Conservation (phyloP, 306 rosid genomes). For the Medicago arabica region DNA sequence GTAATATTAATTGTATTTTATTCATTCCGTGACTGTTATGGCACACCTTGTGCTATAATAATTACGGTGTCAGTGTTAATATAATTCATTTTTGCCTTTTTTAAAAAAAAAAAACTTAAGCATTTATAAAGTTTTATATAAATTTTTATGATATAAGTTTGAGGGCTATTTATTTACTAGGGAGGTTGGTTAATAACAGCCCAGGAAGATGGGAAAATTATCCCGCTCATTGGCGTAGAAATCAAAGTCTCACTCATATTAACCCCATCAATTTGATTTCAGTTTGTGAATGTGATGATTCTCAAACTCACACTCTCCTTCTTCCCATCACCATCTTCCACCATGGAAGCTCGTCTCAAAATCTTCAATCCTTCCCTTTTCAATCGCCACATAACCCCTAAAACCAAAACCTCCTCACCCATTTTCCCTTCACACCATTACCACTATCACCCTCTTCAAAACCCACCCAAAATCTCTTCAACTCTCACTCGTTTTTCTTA, state of each 20-base stretch:
- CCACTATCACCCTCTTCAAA: not conserved
- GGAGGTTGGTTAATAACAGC: too few relatives aligned
- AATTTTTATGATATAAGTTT: too few relatives aligned
- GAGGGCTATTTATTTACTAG: too few relatives aligned
- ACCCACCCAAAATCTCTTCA: slow-evolving; percentile 37
- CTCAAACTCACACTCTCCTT: too few relatives aligned
- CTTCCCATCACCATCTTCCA: not conserved
- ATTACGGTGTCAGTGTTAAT: too few relatives aligned
- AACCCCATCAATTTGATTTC: not conserved
- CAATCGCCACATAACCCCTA: slow-evolving; percentile 50
- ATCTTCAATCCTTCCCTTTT: slow-evolving; percentile 50
- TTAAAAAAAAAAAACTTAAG: too few relatives aligned
- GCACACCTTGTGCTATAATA: too few relatives aligned
- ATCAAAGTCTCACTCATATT: not conserved
- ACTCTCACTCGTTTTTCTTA: slow-evolving; percentile 45
- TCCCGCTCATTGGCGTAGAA: not conserved
- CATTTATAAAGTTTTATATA: too few relatives aligned
- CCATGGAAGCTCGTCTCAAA: slow-evolving; percentile 66
- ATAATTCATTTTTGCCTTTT: too few relatives aligned
- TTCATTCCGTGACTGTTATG: too few relatives aligned
- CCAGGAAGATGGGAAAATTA: too few relatives aligned
- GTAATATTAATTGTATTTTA: too few relatives aligned
- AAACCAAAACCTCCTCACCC: slow-evolving; percentile 41
- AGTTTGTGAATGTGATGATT: not conserved
- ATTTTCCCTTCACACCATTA: not conserved